Base-by-base conservation (phyloP, 805 yeast genomes). In the Candida jianshihensis region DNA sequence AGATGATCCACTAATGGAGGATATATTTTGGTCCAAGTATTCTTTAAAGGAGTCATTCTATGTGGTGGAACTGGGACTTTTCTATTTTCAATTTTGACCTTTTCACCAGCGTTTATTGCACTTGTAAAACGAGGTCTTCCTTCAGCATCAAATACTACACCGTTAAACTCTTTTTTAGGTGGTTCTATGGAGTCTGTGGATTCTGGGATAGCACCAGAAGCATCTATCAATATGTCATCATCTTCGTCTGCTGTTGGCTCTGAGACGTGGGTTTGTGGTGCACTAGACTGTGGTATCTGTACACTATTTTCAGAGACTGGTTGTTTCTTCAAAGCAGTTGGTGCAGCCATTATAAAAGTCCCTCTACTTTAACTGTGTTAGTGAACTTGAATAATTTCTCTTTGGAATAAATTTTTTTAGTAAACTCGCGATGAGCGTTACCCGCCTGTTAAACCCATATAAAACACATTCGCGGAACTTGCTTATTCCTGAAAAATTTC, bases 1-100 rank as follows among this genome's bases (percentile, higher is more conserved):
- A 92, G 71, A 62, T 89, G 96, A 44, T 92, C 96, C 26, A 92
- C 97, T 47, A 92, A 67, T 6, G 98, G 97, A 24, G 95, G 95
- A 57, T 92, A 92, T 31, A 92, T 81, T 59, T 92, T 92, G 31
- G 86, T 73, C 99, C 99, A 92, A 31, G 80, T 71, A 46, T 75
- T 76, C 59, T 87, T 84, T 52, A 92, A 71, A 18, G 98, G 98
- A 1, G 95, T 73, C 88, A 92, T 82, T 70, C 99, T 75, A 60
- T 92, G 97, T 21, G 97, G 97, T 28, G 98, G 98, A 22, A 92
- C 94, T 4, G 90, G 76, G 10, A 92, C 84, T 54, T 89, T 89
- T 64, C 97, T 73, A 37, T 81, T 71, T 60, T 90, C 97, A 36
- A 81, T 65, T 60, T 87, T 87, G 21, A 86, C 89, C 44, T 71